Conservation (phyloP, 1,284 basidiomycete species). For the Boletellus dicymbophilus region DNA sequence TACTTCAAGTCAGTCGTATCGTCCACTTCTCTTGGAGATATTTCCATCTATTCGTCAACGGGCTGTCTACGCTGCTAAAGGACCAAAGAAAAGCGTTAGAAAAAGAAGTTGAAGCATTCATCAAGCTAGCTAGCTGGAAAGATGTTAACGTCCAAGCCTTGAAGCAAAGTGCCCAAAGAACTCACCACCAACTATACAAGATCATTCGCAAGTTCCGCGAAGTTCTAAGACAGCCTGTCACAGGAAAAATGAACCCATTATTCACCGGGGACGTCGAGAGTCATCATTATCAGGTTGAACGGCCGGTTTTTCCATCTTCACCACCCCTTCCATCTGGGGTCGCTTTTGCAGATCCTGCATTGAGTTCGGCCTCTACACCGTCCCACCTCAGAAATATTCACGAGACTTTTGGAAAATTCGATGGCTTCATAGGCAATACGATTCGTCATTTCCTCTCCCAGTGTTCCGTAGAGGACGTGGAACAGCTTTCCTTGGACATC, state of each 20-base stretch:
- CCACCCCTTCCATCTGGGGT: constrained; percentile 1
- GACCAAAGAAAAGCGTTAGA: constrained; percentile 71
- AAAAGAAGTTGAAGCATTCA: constrained; percentile 81
- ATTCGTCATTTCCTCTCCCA: constrained; percentile 46
- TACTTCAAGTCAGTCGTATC: constrained; percentile 58
- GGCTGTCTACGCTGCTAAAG: constrained; percentile 53
- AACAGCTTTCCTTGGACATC: constrained; percentile 76
- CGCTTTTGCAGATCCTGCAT: constrained; percentile 5
- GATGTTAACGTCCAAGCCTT: constrained; percentile 96
- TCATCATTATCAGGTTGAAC: constrained; percentile 11
- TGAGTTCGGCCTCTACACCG: constrained; percentile 11
- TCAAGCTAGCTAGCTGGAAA: constrained; percentile 98
- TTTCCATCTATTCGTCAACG: constrained; percentile 64
- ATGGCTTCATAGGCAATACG: constrained; percentile 40
- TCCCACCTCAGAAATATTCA: constrained; percentile 24
- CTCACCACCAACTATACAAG: constrained; percentile 92
- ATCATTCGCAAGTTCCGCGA: constrained; percentile 93
- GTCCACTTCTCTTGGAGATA: constrained; percentile 69
- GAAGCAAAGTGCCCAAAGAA: constrained; percentile 88
- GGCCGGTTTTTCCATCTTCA: constrained; percentile 8
- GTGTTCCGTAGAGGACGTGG: constrained; percentile 44
- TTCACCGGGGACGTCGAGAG: constrained; percentile 40
- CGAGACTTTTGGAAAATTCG: constrained; percentile 56
- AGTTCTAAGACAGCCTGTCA: constrained; percentile 76
- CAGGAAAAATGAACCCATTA: constrained; percentile 41